Conservation (phyloP, 306 rosid genomes). For the Lathyrus tuberosus region DNA sequence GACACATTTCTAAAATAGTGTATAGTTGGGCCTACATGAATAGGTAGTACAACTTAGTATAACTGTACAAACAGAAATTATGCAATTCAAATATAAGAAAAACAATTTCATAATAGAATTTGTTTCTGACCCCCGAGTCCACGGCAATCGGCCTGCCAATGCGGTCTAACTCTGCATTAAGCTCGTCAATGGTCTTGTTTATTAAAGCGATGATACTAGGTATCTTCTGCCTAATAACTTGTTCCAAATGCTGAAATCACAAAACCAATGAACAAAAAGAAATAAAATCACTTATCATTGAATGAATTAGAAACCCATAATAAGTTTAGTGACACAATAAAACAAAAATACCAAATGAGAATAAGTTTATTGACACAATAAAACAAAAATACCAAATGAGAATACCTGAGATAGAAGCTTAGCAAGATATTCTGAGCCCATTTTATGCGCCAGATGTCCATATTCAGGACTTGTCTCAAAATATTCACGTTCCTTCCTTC, state of each 20-base stretch:
- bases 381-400: slow-evolving; percentile 25
- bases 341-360: slow-evolving; percentile 27
- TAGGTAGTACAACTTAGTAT: slow-evolving; percentile 33
- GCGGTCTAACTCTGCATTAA: slow-evolving; percentile 94
- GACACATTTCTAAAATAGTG: slow-evolving; percentile 93
- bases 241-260: slow-evolving; percentile 84
- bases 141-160: slow-evolving; percentile 95
- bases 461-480: slow-evolving; percentile 96
- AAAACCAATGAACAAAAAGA: slow-evolving; percentile 37
- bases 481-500: slow-evolving; percentile 88
- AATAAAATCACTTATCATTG: slow-evolving; percentile 20
- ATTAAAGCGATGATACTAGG: slow-evolving; percentile 94
- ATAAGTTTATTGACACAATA: slow-evolving; percentile 35
- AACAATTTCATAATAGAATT: slow-evolving; percentile 27
- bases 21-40: slow-evolving; percentile 84
- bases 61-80: slow-evolving; percentile 14
- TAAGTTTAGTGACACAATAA: slow-evolving; percentile 17
- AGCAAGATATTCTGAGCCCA: slow-evolving; percentile 99
- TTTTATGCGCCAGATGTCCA: slow-evolving; percentile 95
- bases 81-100: slow-evolving; percentile 34
- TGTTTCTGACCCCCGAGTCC: slow-evolving; percentile 85
- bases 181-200: slow-evolving; percentile 91
- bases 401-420: slow-evolving; percentile 90
- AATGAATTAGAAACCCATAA: slow-evolving; percentile 29
- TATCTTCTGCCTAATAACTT: slow-evolving; percentile 95